Evolutionary conservation across 495 filamentous ascomycete species (phyloP).

Genomic region (Corynascus novoguineensis): DNA sequence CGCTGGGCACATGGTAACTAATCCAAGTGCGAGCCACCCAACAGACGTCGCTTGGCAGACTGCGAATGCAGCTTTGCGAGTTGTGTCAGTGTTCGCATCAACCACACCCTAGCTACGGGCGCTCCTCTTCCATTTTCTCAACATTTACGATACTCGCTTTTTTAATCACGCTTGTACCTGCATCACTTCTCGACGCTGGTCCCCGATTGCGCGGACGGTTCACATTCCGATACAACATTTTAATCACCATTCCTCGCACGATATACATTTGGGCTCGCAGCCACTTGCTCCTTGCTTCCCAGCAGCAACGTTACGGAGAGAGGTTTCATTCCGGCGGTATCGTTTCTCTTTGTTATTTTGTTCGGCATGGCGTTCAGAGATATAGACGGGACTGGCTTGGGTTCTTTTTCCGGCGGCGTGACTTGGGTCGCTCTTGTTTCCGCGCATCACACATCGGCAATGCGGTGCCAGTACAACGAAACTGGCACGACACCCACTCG

Average conservation of each 20-base stretch:
- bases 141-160: constrained; percentile 21
- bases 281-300: constrained; percentile 40
- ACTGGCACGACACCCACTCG: constrained; percentile 12
- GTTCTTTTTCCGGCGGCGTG: constrained; percentile 22
- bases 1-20: constrained; percentile 11
- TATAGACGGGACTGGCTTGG: constrained; percentile 28
- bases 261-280: constrained; percentile 36
- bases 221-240: constrained; percentile 38
- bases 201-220: constrained; percentile 8
- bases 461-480: constrained; percentile 18
- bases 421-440: constrained; percentile 9
- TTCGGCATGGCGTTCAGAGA: constrained; percentile 36
- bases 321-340: constrained; percentile 24
- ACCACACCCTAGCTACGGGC: too few species aligned
- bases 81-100: too few species aligned
- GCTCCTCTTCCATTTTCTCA: constrained; percentile 6
- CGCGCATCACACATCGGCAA: constrained; percentile 18
- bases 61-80: too few species aligned
- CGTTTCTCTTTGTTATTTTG: constrained; percentile 21
- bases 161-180: constrained; percentile 30
- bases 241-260: constrained; percentile 38
- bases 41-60: constrained; percentile 4
- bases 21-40: constrained; percentile 3
- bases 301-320: constrained; percentile 27
- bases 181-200: constrained; percentile 5